Conservation (phyloP, 2,329 filamentous ascomycete genomes). For the Juglanconis sp. region DNA sequence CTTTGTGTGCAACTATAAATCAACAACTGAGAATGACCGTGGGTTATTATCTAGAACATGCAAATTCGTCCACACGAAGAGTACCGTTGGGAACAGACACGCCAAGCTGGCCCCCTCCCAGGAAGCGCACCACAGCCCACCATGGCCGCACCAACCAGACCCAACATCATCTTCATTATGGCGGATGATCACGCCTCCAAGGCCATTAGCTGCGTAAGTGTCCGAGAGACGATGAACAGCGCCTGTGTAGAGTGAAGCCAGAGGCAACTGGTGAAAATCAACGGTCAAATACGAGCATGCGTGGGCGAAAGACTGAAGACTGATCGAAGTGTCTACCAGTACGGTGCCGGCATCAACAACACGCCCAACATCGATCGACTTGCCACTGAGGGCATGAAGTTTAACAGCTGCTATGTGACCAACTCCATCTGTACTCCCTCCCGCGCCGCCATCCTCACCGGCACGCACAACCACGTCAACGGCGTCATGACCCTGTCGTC, state of each 20-base stretch:
- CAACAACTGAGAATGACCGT: not conserved
- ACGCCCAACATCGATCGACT: slow-evolving; percentile 51
- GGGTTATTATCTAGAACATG: not conserved
- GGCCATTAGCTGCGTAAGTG: slow-evolving; percentile 34
- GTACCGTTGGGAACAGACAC: not conserved
- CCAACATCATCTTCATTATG: slow-evolving; percentile 51
- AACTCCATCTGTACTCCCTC: slow-evolving; percentile 53
- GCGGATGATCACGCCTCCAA: slow-evolving; percentile 53
- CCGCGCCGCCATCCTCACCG: slow-evolving; percentile 46
- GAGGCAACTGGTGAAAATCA: no score
- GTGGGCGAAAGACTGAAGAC: no score
- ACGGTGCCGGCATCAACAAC: slow-evolving; percentile 48
- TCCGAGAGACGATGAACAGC: not conserved
- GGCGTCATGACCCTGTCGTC: slow-evolving; percentile 46
- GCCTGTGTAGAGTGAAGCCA: no score
- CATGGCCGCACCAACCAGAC: slow-evolving; percentile 3
- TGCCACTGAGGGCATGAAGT: slow-evolving; percentile 46
- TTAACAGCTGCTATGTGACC: slow-evolving; percentile 53
- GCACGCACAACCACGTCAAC: slow-evolving; percentile 52
- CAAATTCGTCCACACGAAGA: not conserved
- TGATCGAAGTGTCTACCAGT: slow-evolving; percentile 20
- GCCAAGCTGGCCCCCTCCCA: not conserved
- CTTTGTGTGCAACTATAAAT: not conserved
- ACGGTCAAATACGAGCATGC: no score
- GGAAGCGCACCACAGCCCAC: not conserved